These are phyloP conservation scores for Leucogyrophana mollusca DNA, from an alignment of 768 basidiomycete species.

Conservation along the genomic window DNA sequence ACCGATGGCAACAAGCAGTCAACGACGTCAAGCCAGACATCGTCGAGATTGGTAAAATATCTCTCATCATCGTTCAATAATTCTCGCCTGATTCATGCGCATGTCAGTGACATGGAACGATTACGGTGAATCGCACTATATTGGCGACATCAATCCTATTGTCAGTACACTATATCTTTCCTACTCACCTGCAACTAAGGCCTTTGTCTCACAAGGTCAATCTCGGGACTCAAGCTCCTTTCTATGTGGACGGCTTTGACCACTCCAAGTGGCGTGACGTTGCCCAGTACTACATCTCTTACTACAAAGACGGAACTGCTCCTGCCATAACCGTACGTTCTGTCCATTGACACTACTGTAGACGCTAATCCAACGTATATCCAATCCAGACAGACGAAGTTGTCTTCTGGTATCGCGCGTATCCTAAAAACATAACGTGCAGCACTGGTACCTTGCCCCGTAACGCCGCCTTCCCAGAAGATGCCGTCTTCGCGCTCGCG, in stretches of 20 bases:
- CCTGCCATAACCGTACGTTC: constrained; percentile 13
- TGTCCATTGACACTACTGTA: background rate
- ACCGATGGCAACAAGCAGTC: constrained; percentile 26
- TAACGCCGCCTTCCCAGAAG: constrained; percentile 28
- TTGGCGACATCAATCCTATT: constrained; percentile 27
- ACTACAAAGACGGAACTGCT: constrained; percentile 20
- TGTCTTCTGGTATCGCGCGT: constrained; percentile 25
- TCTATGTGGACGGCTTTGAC: constrained; percentile 23
- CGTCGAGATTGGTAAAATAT: constrained; percentile 21
- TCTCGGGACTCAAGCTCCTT: constrained; percentile 19
- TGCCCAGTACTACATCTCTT: constrained; percentile 24
- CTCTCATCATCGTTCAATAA: background rate
- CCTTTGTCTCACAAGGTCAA: background rate
- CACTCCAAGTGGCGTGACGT: constrained; percentile 24
- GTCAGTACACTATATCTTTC: background rate
- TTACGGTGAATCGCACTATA: constrained; percentile 41
- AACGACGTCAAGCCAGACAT: constrained; percentile 22
- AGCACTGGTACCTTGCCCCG: constrained; percentile 25
- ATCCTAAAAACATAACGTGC: constrained; percentile 23
- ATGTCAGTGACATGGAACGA: constrained; percentile 23
- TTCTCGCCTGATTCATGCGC: background rate
- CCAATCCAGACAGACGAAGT: constrained; percentile 18
- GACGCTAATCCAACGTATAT: background rate
- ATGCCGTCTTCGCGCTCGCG: constrained; percentile 39
- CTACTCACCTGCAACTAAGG: background rate